Evolutionary conservation across 176 grass and related monocot species (phyloP), one percentile per base, ranked within the genome.

Genomic region (Aegilops speltoides): DNA sequence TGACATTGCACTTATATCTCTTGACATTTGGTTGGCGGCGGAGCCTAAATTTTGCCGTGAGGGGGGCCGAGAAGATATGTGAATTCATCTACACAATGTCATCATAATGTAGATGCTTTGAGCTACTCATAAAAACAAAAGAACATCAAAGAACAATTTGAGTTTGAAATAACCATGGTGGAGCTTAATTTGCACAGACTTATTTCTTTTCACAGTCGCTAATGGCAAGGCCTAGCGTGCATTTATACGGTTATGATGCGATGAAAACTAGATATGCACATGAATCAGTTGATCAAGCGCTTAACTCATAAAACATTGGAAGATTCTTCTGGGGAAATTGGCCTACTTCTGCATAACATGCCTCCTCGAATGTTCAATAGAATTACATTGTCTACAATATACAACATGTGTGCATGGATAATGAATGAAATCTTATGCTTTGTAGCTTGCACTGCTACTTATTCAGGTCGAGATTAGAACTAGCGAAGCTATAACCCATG

Each of bases 1-100:
- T 93, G 77, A 82, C 80, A 90, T 90, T 90, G 68, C 96, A 96
- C 87, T 68, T 94, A 77, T 89, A 84, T 90, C 85, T 90, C 87
- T 78, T 92, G 33, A 87, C 32, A 65, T 94, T 87, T 64, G 85
- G 57, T 84, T 76, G 73, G 9, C 79, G 86, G 6, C 72, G 74
- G 65, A 92, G 15, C 73, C 73, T 76, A 8, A 76, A 52, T 50
- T 76, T 76, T 50, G 73, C 17, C 3, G 73, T 45, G 48, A 76
- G 73, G 41, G 73, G 73, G 1, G 73, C 15, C 15, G 43, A 76
- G 73, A 76, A 76, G 73, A 50, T 20, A 76, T 76, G 43, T 1
- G 73, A 52, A 52, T 76, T 76, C 10, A 76, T 20, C 73, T 76
- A 52, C 4, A 29, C 24, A 76, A 76, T 76, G 41, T 28, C 25